phyloP scores from a whole-genome alignment of 257 asterid species.

The Gentiana dahurica region DNA sequence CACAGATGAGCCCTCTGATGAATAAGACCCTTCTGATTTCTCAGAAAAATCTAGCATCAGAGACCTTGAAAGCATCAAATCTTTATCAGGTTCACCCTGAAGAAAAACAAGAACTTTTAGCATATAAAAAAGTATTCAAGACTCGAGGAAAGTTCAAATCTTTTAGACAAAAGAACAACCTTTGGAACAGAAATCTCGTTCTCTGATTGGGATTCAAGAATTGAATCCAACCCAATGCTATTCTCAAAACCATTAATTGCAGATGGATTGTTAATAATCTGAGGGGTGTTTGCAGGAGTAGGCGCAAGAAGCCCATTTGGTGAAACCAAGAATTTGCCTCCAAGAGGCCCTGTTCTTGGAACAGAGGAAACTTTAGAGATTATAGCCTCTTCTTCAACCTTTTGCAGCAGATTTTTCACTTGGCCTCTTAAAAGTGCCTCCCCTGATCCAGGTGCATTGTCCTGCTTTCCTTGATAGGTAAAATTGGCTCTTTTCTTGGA shows the following conservation, averaged over 20 bases:
- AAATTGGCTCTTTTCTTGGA: conserved; percentile 43
- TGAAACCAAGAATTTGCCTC: conserved; percentile 33
- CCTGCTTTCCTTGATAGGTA: not conserved
- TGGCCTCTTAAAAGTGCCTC: conserved; percentile 91
- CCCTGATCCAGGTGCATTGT: conserved; percentile 71
- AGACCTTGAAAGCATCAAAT: conserved; percentile 51
- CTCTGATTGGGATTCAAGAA: conserved; percentile 14
- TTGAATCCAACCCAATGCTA: conserved; percentile 12
- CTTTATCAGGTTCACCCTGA: conserved; percentile 36
- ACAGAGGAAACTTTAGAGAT: conserved; percentile 27
- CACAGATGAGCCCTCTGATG: conserved; percentile 42
- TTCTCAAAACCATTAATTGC: conserved; percentile 6
- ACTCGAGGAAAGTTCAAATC: not conserved
- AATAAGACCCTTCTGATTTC: conserved; percentile 28
- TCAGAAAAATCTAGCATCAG: conserved; percentile 71
- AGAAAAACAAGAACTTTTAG: not conserved
- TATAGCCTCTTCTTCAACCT: conserved; percentile 82
- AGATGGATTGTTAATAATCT: conserved; percentile 22
- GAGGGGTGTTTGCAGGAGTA: conserved; percentile 89
- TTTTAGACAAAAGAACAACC: conserved; percentile 19
- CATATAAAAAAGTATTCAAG: too few species aligned
- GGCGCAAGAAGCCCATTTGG: conserved; percentile 60
- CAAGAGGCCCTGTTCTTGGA: conserved; percentile 38
- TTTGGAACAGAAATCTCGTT: conserved; percentile 29
- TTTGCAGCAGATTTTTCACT: conserved; percentile 77